Base-by-base conservation (phyloP, 2,329 filamentous ascomycete species). In the Fusarium protoensiforme region DNA sequence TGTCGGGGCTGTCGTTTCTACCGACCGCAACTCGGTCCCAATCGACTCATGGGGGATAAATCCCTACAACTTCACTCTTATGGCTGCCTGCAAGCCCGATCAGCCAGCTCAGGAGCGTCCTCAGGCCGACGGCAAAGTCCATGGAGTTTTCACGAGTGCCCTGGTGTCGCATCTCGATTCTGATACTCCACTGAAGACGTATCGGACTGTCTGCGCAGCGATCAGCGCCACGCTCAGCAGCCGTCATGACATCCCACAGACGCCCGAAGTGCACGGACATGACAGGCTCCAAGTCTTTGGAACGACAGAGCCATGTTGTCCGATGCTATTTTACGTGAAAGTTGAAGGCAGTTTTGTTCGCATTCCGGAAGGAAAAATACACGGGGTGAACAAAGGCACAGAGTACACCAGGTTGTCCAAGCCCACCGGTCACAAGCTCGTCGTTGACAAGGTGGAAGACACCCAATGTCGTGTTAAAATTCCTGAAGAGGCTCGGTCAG, bases 11-110 rank as follows among this genome's bases (percentile, higher is more conserved):
- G 38, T 41, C 38, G 38, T 41, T 41, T 41, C 38, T 41, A 41
- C 38, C 38, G 38, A 41, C 38, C 38, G 38, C 38, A 41, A 41
- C 38, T 41, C 38, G 13, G 38, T 41, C 6, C 39, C 57, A 31
- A 13, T n/a, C 20, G 48, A 39, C 7, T 62, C 59, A 48, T 69
- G 63, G 67, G 39, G 18, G 7, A 46, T 60, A 33, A 66, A 69
- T 14, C 67, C 67, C 5, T 60, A 63, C 11, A 59, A 59, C 22
- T 69, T 69, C 35, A 69, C 67, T 5, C 9, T 69, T 4, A 69
- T 69, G 67, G 53, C 62, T 7, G 63, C 63, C 13, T 69, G 67
- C 35, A 59, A n/a, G n/a, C n/a, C 51, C 10, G 13, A 51, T 35
- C 36, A 62, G 53, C 14, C 24, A n/a, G 67, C 63, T 9, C 20